Conservation (phyloP, 2,329 filamentous ascomycete genomes). For the Colletotrichum tofieldiae region DNA sequence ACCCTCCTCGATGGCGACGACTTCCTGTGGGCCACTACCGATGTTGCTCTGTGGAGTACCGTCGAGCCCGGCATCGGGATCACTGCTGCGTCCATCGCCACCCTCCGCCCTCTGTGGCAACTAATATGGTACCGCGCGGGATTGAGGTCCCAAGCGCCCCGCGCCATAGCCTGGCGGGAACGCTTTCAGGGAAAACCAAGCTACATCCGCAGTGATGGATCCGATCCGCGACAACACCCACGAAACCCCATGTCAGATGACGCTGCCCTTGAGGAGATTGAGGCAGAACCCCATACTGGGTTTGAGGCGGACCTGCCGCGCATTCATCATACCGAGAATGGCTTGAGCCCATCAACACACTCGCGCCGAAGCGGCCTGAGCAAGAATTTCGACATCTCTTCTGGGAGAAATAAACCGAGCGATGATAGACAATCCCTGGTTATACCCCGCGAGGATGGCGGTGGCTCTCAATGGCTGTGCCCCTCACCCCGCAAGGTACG, state of each 20-base stretch:
- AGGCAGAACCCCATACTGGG: not conserved
- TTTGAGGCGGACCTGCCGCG: slow-evolving; percentile 19
- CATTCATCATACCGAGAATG: slow-evolving; percentile 6
- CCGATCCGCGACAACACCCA: slow-evolving; percentile 1
- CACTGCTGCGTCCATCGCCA: slow-evolving; percentile 57
- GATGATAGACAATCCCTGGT: slow-evolving; percentile 31
- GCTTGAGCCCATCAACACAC: not conserved
- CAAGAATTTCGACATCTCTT: slow-evolving; percentile 7
- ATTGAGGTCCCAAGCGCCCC: slow-evolving; percentile 23
- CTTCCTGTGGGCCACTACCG: slow-evolving; percentile 60
- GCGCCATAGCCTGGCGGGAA: slow-evolving; percentile 28
- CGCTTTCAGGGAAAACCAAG: slow-evolving; percentile 32
- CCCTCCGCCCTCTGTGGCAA: slow-evolving; percentile 54
- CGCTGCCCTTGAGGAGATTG: slow-evolving; percentile 6
- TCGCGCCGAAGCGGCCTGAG: slow-evolving; percentile 31
- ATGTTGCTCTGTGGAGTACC: slow-evolving; percentile 63
- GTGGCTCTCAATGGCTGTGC: slow-evolving; percentile 18
- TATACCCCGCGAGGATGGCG: slow-evolving; percentile 15
- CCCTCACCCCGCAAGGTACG: slow-evolving; percentile 13
- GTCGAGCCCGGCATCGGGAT: slow-evolving; percentile 61
- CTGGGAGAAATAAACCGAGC: not conserved
- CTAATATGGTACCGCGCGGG: slow-evolving; percentile 34
- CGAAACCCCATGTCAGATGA: slow-evolving; percentile 6
- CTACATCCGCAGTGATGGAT: slow-evolving; percentile 29
- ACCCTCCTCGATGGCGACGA: slow-evolving; percentile 55